Conservation (phyloP, 2,329 filamentous ascomycete species). For the Diaporthe caulivora region DNA sequence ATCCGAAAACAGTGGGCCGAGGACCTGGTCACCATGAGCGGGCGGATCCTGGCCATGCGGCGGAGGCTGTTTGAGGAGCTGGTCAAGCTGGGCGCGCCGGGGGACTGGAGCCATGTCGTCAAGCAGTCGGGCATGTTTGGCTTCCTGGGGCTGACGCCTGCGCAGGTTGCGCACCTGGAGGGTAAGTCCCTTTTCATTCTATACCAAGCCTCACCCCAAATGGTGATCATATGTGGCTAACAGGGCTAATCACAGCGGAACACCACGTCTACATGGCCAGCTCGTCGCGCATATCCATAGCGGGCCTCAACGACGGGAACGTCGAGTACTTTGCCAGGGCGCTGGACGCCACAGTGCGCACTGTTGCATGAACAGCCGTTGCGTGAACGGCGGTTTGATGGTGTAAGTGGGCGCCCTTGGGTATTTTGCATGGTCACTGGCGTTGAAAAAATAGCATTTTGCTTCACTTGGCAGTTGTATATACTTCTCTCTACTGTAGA, state of each 20-base stretch:
- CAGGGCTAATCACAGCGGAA: conserved; percentile 43
- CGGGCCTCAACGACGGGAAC: conserved; percentile 53
- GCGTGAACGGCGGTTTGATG: not conserved
- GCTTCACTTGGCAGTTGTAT: not conserved
- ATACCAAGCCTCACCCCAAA: no score
- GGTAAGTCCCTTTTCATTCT: conserved; percentile 41
- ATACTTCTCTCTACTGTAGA: conserved; percentile 7
- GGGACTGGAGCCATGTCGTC: conserved; percentile 52
- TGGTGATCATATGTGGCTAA: conserved; percentile 36
- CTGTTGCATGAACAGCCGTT: not conserved
- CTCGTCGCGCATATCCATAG: conserved; percentile 54
- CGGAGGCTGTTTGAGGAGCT: conserved; percentile 50
- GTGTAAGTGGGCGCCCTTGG: not conserved
- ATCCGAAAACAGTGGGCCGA: conserved; percentile 49
- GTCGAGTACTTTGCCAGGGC: conserved; percentile 48
- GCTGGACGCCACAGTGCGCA: conserved; percentile 38
- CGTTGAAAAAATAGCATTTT: conserved; percentile 10
- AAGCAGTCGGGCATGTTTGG: conserved; percentile 56
- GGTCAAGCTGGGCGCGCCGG: conserved; percentile 48
- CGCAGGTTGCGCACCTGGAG: conserved; percentile 56
- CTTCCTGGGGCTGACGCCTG: conserved; percentile 61
- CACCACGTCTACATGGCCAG: conserved; percentile 55
- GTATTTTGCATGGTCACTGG: conserved; percentile 5
- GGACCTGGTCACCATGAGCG: conserved; percentile 53
- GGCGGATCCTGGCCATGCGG: conserved; percentile 52